Conservation (phyloP, 257 asterid species). For the Lycium ferocissimum region DNA sequence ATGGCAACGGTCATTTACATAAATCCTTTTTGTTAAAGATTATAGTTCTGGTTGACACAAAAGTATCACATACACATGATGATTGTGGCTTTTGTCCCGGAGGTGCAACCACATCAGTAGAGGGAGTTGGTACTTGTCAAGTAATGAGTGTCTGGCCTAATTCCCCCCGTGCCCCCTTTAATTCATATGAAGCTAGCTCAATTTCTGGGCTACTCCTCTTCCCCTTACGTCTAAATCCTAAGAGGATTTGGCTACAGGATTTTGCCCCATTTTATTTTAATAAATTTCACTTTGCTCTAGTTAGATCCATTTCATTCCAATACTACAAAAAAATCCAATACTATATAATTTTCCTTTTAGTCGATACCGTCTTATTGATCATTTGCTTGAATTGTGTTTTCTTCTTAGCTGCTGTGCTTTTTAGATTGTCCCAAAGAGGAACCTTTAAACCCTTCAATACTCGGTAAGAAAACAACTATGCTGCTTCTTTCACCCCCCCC, state of each 20-base stretch:
- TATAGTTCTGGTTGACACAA: not conserved
- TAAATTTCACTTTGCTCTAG: not conserved
- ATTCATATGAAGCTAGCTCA: not conserved
- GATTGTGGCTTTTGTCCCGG: not conserved
- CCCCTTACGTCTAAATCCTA: not conserved
- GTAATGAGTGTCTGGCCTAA: not conserved
- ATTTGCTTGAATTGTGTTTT: not conserved
- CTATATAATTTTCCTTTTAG: not conserved
- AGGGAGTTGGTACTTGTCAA: not conserved
- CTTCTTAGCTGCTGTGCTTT: not conserved
- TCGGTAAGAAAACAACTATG: not conserved
- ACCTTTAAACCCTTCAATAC: not conserved
- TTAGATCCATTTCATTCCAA: not conserved
- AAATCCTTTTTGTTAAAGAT: not conserved
- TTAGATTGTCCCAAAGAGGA: not conserved
- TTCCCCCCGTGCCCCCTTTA: not conserved
- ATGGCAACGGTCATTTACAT: not conserved
- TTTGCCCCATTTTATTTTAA: too few species aligned
- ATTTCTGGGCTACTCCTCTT: not conserved
- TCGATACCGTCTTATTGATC: not conserved
- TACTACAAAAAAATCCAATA: too few species aligned
- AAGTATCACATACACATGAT: not conserved
- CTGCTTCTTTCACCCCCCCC: too few species aligned
- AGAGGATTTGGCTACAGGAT: not conserved
- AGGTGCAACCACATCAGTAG: not conserved